Base-by-base conservation (phyloP, 805 yeast species). In the Yamadazyma phyllophila region DNA sequence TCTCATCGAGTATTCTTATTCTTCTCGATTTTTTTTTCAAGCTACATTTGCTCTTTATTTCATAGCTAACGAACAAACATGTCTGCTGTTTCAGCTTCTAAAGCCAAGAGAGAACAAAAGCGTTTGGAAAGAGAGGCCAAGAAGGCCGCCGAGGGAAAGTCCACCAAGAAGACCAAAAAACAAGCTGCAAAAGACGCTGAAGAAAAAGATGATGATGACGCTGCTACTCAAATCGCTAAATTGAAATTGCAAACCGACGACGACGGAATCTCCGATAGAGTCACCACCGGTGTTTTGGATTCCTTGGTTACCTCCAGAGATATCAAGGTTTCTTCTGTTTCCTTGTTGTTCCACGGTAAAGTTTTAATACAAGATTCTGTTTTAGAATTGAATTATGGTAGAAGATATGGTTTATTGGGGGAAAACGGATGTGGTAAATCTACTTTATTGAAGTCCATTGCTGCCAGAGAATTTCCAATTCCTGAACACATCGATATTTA, bases 381-480 rank as follows among this genome's bases (percentile, higher is more conserved):
- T 40, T 73, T 94, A 57, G 99, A 94, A 75, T 81, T 94, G 71
- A 94, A 94, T 74, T 92, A 83, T 69, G 99, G 98, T 66, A 86
- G 97, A 75, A 85, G 96, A 72, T 94, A 94, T 67, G 99, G 99
- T 74, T 78, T 94, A 51, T 78, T 94, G 63, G 99, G 99, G 62
- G 98, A 91, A 71, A 94, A 94, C 69, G 99, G 99, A 55, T 94
- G 98, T 76, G 99, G 99, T 75, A 94, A 94, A 73, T 90, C 97
- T 39, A 94, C 99, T 17, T 83, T 94, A 60, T 74, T 94, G 66
- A 88, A 88, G 69, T 86, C 98, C 34, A 69, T 94, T 59, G 97
- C 98, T 48, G 95, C 96, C 43, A 82, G 96, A 68, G 99, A 94
- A 72, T 94, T 78, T 72, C 99, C 99, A 48, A 78, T 92, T 57